Evolutionary conservation across 257 asterid species (phyloP), one percentile per base, ranked within the genome.

Genomic region (Solanum peruvianum): DNA sequence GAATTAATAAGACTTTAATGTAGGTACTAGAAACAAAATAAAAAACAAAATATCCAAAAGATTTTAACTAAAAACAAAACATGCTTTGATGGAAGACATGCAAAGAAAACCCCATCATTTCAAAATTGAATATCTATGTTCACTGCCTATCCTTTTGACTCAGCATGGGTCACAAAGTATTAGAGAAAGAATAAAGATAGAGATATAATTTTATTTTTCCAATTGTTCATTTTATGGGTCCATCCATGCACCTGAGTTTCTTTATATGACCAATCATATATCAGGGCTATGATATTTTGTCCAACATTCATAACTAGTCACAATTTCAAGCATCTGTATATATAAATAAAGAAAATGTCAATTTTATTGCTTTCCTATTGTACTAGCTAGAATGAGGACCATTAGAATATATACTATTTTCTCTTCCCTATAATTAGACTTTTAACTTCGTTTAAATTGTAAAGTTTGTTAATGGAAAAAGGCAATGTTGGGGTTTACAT

Each of bases 141-240:
- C 90, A 72, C 84, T 75, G 88, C 73, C 69, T 47, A 56, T 90
- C 90, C 90, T 91, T 92, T 92, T 91, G 94, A 93, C 92, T 91
- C 93, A 90, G 94, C 94, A 88, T 87, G 93, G 93, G 93, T 64
- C 91, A 90, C 89, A 29, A 8, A 81, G 29, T 75, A 83, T 81
- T 62, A 69, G 87, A 86, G 80, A 86, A 87, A 92, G 86, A 85
- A 81, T 49, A 81, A 81, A 81, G 69, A 81, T 49, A 44, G 85
- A 81, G 69, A 49, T 44, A 49, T 49, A 81, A 49, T 49, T 80
- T 21, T 27, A 49, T 80, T 49, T 78, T 29, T 47, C 44, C 20
- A 81, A 81, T 62, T 81, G 88, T 12, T 87, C 39, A 15, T 85
- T 4, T 4, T 60, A 60, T 58, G 90, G 89, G 88, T 78, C 89